These are phyloP conservation scores for Geotrichum europaeum DNA, from an alignment of 1,139 yeast genomes.

Conservation along the genomic window DNA sequence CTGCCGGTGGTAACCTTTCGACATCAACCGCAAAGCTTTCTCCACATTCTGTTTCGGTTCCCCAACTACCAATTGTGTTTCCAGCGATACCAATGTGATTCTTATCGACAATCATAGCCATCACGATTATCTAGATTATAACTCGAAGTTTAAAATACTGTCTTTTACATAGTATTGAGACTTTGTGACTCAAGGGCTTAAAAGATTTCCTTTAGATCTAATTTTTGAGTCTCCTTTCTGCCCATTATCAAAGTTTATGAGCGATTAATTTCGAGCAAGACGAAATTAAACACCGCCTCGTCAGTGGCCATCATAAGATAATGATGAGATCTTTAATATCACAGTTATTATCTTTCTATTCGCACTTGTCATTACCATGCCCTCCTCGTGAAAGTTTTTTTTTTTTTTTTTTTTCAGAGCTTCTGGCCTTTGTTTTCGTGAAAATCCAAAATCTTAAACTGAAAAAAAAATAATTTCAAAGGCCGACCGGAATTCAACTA, in stretches of 20 bases:
- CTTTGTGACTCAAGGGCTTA: background rate
- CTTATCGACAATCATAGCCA: background rate
- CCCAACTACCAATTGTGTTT: background rate
- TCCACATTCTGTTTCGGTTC: background rate
- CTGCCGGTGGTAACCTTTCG: background rate
- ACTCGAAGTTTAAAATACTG: too few relatives aligned
- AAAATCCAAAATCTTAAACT: background rate
- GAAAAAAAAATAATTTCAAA: background rate
- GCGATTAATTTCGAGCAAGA: background rate
- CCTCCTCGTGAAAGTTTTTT: background rate
- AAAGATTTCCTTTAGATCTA: background rate
- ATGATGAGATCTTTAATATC: background rate
- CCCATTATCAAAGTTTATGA: background rate
- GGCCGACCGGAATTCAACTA: background rate
- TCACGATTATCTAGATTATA: background rate
- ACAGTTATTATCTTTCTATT: background rate
- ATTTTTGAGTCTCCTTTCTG: background rate
- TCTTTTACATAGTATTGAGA: too few relatives aligned
- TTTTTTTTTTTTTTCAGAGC: background rate
- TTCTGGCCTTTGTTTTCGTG: background rate
- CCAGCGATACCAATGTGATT: background rate
- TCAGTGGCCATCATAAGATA: background rate
- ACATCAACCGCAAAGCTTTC: background rate
- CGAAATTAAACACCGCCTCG: background rate
- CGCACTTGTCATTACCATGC: background rate